These are phyloP conservation scores for Letharia columbiana DNA, from an alignment of 495 filamentous ascomycete species.

Conservation along the genomic window DNA sequence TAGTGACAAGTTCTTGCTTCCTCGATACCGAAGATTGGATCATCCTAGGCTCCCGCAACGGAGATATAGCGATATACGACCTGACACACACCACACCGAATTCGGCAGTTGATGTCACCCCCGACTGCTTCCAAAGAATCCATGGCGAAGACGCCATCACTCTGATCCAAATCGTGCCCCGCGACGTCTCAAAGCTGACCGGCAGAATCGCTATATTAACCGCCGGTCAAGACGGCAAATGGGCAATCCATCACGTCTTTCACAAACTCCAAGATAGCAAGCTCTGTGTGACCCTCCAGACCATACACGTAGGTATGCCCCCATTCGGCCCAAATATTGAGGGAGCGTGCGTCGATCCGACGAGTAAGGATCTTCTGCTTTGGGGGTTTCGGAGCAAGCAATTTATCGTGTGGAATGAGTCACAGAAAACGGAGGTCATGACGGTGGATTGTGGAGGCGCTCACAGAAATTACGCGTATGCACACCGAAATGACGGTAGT, in stretches of 20 bases:
- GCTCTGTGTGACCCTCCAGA: constrained; percentile 29
- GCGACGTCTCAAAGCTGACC: constrained; percentile 13
- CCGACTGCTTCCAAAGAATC: constrained; percentile 24
- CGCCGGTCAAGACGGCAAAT: constrained; percentile 65
- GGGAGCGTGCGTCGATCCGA: constrained; percentile 48
- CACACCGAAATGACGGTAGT: constrained; percentile 30
- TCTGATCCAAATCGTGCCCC: constrained; percentile 40
- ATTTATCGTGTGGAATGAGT: constrained; percentile 75
- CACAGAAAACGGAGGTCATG: constrained; percentile 53
- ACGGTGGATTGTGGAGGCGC: constrained; percentile 72
- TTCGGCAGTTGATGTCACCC: not conserved
- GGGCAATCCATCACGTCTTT: constrained; percentile 45
- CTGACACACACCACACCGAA: constrained; percentile 11
- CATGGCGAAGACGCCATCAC: constrained; percentile 65
- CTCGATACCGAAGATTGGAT: constrained; percentile 41
- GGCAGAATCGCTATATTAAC: constrained; percentile 45
- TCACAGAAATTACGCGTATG: constrained; percentile 63
- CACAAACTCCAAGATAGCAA: constrained; percentile 2
- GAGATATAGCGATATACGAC: constrained; percentile 49
- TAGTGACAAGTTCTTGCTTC: constrained; percentile 34
- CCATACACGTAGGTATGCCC: constrained; percentile 46
- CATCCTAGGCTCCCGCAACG: constrained; percentile 56
- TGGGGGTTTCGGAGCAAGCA: constrained; percentile 71
- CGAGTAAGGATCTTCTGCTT: constrained; percentile 48
- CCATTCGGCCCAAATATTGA: constrained; percentile 62